Percentiles rank a stretch among this genome's conserved stretches.
These are phyloP conservation scores for Rhynchospora pubera DNA, from an alignment of 176 grass and related monocot species.

Conservation along the genomic window DNA sequence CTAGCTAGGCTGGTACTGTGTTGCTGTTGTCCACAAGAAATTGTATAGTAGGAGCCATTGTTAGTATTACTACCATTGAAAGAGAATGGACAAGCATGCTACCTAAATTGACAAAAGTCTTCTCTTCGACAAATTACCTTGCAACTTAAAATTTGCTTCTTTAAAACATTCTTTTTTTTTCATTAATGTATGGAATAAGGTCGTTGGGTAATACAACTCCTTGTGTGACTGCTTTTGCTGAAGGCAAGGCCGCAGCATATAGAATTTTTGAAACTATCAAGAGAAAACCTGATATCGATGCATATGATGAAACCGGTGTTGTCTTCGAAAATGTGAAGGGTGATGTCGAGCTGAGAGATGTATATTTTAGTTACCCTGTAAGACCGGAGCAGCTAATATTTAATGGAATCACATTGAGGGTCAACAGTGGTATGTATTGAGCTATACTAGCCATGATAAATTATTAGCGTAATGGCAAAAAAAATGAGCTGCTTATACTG, in stretches of 20 bases:
- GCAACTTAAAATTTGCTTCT: background rate
- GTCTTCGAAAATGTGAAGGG: slow-evolving; percentile 55
- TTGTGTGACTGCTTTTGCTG: slow-evolving; percentile 65
- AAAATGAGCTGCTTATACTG: no score
- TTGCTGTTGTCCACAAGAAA: background rate
- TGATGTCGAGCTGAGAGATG: slow-evolving; percentile 68
- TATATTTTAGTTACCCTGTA: slow-evolving; percentile 75
- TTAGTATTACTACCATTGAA: no score
- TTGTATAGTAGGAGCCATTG: background rate
- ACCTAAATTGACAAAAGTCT: no score
- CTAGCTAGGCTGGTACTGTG: background rate
- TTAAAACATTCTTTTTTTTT: background rate
- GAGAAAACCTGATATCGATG: slow-evolving; percentile 77
- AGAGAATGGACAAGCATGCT: no score
- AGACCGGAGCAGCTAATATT: slow-evolving; percentile 73
- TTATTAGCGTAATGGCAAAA: no score
- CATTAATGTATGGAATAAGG: slow-evolving; percentile 24
- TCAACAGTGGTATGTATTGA: slow-evolving; percentile 33
- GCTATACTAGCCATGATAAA: no score
- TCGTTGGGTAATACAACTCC: slow-evolving; percentile 75
- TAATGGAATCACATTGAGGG: slow-evolving; percentile 59
- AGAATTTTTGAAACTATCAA: slow-evolving; percentile 68
- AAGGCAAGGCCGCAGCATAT: slow-evolving; percentile 68
- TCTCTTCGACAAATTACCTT: no score
- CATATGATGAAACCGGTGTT: slow-evolving; percentile 39